These are phyloP conservation scores for Gaertneriomyces sp. DNA, from an alignment of 192 early-diverging fungal species.

Conservation along the genomic window DNA sequence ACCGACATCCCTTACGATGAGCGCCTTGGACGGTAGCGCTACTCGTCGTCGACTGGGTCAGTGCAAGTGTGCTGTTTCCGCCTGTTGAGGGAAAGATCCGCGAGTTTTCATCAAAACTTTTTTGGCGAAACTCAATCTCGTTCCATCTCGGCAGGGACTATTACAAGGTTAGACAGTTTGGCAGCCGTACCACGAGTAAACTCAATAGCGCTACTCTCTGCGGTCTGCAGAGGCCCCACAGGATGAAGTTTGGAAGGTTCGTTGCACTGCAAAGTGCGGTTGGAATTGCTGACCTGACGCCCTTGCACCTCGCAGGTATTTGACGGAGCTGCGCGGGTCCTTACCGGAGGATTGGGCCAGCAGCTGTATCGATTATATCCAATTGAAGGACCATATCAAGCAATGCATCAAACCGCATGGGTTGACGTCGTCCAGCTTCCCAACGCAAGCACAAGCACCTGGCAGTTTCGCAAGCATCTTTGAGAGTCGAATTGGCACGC, in stretches of 20 bases:
- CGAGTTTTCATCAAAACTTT: no score
- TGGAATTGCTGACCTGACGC: neutral
- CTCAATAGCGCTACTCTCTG: no score
- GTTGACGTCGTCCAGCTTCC: constrained; percentile 4
- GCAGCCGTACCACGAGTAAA: no score
- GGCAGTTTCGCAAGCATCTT: constrained; percentile 55
- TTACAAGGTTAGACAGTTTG: no score
- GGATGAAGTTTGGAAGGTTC: constrained; percentile 26
- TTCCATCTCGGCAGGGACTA: no score
- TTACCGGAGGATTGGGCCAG: constrained; percentile 63
- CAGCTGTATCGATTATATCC: constrained; percentile 69
- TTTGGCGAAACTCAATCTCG: no score
- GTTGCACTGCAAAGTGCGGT: neutral
- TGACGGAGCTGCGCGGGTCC: constrained; percentile 13
- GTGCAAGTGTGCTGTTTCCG: no score
- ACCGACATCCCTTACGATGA: no score
- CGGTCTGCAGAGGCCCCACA: no score
- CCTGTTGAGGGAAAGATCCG: no score
- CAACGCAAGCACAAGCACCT: neutral
- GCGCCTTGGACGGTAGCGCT: no score
- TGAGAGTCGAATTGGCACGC: constrained; percentile 46
- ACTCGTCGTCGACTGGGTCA: no score
- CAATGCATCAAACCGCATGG: constrained; percentile 50
- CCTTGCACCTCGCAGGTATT: constrained; percentile 1
- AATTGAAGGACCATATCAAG: constrained; percentile 67